Evolutionary conservation across 352 stramenopile species (phyloP), one percentile per base, ranked within the genome.

Genomic region (Globisporangium sylvaticum): DNA sequence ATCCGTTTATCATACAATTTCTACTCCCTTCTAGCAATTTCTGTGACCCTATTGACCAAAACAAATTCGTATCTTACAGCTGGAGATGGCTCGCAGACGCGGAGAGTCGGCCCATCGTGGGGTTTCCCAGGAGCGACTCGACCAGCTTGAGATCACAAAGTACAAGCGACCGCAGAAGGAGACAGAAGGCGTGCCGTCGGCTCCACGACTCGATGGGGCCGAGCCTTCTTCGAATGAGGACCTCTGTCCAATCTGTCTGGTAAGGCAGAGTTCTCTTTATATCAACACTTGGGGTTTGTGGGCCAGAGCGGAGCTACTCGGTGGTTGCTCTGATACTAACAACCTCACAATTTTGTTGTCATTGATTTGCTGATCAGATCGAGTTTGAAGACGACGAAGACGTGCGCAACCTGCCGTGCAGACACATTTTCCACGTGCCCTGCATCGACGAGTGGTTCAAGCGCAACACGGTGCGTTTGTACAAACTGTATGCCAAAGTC

Each of bases 381-480:
- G 83, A 90, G 31, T 92, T 92, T 60, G 83, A 92, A 61, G 77
- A 90, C 53, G 79, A 83, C 37, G 83, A 92, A 62, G 83, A 92
- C 25, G 76, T 92, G 44, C 81, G 83, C 34, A 90, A 90, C 27
- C 57, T 97, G 50, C 77, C 80, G 1, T 97, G 91, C 73, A 83
- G 84, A 39, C 91, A 97, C 69, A 79, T 96, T 59, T 97, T 97
- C 73, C 90, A 97, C 72, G 81, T 92, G 0, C 73, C 88, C 3
- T 97, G 91, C 71, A 90, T 97, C 58, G 88, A 93, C 65, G 76
- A 95, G 62, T 97, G 91, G 91, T 79, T 97, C 58, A 74, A 81
- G 57, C 79, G 87, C 57, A 91, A 92, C 66, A 96, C 92, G 80
- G 84, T 92, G 71, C 81, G 81, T 75, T 50, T 37, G 52, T 18